A percentile compares a stretch with the other conserved stretches of the same genome.
phyloP scores from a whole-genome alignment of 768 basidiomycete species.

The Boletus rubropictus region DNA sequence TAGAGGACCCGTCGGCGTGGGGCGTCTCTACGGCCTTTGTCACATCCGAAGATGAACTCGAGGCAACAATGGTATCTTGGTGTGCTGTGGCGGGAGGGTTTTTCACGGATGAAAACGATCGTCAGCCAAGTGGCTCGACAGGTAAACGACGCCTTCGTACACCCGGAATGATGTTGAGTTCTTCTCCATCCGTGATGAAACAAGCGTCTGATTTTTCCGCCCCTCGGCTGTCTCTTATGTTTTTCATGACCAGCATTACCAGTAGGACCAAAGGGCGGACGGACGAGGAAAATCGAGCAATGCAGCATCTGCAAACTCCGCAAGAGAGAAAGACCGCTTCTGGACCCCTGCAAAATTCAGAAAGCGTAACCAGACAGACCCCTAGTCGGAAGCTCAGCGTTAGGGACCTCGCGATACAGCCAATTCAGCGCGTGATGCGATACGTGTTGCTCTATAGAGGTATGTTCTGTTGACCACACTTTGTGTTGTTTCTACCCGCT shows the following conservation, averaged over 20 bases:
- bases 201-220: slow-evolving; percentile 2
- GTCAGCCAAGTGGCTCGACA: slow-evolving; percentile 6
- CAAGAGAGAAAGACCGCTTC: neutral
- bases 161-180: slow-evolving; percentile 5
- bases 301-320: neutral
- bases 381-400: slow-evolving; percentile 30
- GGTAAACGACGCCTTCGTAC: slow-evolving; percentile 25
- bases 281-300: slow-evolving; percentile 2
- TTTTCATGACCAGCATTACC: slow-evolving; percentile 5
- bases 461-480: slow-evolving; percentile 22
- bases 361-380: neutral
- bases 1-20: slow-evolving; percentile 58
- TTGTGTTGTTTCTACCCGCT: neutral
- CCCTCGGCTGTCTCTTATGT: slow-evolving; percentile 11
- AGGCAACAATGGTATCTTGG: slow-evolving; percentile 54
- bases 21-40: slow-evolving; percentile 61
- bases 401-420: slow-evolving; percentile 58
- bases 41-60: slow-evolving; percentile 45
- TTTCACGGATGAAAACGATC: slow-evolving; percentile 28
- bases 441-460: slow-evolving; percentile 60
- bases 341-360: neutral
- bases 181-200: slow-evolving; percentile 5
- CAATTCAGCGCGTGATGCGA: slow-evolving; percentile 57
- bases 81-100: slow-evolving; percentile 30
- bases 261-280: slow-evolving; percentile 2